Evolutionary conservation across 495 filamentous ascomycete genomes (phyloP), one percentile per base, ranked within the genome.

Genomic region (Penicillium argentinense): DNA sequence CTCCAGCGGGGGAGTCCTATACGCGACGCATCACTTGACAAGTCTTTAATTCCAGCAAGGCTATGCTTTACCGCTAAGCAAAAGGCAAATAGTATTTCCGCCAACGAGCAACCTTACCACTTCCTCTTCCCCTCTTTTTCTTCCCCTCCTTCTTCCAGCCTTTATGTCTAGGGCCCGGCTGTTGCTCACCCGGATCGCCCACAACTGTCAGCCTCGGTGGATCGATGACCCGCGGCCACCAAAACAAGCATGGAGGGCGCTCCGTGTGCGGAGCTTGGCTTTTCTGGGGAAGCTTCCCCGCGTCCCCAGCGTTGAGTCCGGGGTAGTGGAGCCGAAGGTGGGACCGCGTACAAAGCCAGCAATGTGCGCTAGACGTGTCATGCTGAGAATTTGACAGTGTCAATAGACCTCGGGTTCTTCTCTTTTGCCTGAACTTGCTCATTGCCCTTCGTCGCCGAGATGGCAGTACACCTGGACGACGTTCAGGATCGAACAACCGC

Each of bases 401-500:
- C n/a, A n/a, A n/a, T n/a, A n/a, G n/a, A n/a, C n/a, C n/a, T n/a
- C n/a, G n/a, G n/a, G n/a, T n/a, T n/a, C n/a, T n/a, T n/a, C n/a
- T n/a, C n/a, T n/a, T n/a, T n/a, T n/a, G n/a, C n/a, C n/a, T n/a
- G n/a, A n/a, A n/a, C 30, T 4, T 45, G 16, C 11, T 9, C 1
- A 4, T 4, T 13, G 26, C 23, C 12, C 19, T n/a, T 30, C 16
- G 21, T 16, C 30, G 22, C 7, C 39, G 30, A 39, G 13, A 56
- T 56, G 53, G 42, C 33, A 9, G 53, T 47, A 26, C 53, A 52
- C 25, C 53, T 51, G 16, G 53, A 56, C 28, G 53, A 56, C 28
- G 16, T 56, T 28, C 14, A n/a, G 6, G 44, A 56, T 26, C 32
- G 26, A 21, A 29, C 22, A 17, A 51, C 48, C 12, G 47, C 53